A percentile compares a stretch with the other conserved stretches of the same genome.
These are phyloP conservation scores for Carex kokanica DNA, from an alignment of 176 grass and related monocot genomes.

Conservation along the genomic window DNA sequence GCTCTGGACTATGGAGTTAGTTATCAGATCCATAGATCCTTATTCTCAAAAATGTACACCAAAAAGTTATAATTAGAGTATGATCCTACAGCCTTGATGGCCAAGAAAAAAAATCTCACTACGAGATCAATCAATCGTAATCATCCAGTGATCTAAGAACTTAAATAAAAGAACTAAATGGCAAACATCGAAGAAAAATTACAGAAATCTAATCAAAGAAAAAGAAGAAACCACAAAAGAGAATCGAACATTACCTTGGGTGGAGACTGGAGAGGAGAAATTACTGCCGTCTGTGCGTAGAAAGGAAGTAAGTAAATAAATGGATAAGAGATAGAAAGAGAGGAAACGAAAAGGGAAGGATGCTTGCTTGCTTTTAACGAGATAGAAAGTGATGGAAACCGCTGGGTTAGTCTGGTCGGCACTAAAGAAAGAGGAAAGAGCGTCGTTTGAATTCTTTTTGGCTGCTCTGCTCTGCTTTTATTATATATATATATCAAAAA, in stretches of 20 bases:
- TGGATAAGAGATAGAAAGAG: not conserved
- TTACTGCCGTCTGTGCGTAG: not conserved
- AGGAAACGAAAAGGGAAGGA: not conserved
- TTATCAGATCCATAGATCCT: not conserved
- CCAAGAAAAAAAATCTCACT: not conserved
- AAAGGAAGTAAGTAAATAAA: not conserved
- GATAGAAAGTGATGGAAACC: not conserved
- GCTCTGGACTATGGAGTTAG: not conserved
- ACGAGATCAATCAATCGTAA: not conserved
- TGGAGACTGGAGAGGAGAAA: not conserved
- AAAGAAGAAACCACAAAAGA: not conserved
- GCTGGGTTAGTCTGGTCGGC: slow-evolving; percentile 7
- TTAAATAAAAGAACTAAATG: not conserved
- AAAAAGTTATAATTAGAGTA: not conserved
- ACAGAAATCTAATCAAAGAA: not conserved
- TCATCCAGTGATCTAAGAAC: not conserved
- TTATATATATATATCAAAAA: not conserved
- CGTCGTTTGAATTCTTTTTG: not conserved
- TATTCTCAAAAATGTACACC: not conserved
- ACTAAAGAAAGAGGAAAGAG: not conserved
- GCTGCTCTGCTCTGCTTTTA: not conserved
- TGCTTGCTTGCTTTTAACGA: slow-evolving; percentile 16
- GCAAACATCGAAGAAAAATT: not conserved
- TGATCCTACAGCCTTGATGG: not conserved
- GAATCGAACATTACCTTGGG: not conserved